These are phyloP conservation scores for Globisporangium acanthophoron DNA, from an alignment of 352 stramenopile genomes.

Conservation along the genomic window DNA sequence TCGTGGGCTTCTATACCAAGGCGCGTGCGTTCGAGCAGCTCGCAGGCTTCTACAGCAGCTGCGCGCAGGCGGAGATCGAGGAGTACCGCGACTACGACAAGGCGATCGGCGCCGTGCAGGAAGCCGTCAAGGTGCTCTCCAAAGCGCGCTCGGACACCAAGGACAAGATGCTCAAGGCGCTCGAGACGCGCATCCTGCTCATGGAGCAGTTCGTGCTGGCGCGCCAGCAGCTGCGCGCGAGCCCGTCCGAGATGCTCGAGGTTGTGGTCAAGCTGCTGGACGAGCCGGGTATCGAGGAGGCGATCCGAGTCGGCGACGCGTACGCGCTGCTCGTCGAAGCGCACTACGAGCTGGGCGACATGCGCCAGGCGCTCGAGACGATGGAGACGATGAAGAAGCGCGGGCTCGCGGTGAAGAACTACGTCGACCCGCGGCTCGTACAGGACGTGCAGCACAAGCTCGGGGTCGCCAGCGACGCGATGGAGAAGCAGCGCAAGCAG, in stretches of 20 bases:
- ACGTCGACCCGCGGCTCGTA: slow-evolving; percentile 65
- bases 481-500: slow-evolving; percentile 19
- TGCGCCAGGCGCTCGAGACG: slow-evolving; percentile 54
- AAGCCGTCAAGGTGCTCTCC: slow-evolving; percentile 82
- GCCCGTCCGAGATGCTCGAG: slow-evolving; percentile 61
- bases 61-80: slow-evolving; percentile 91
- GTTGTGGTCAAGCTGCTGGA: slow-evolving; percentile 82
- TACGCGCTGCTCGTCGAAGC: slow-evolving; percentile 85
- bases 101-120: slow-evolving; percentile 83
- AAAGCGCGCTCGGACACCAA: slow-evolving; percentile 74
- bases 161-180: slow-evolving; percentile 48
- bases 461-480: slow-evolving; percentile 13
- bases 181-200: slow-evolving; percentile 59
- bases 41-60: slow-evolving; percentile 88
- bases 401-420: slow-evolving; percentile 59
- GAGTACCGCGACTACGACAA: slow-evolving; percentile 95
- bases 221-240: slow-evolving; percentile 46
- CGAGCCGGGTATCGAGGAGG: slow-evolving; percentile 76
- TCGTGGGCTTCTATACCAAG: slow-evolving; percentile 94
- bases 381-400: slow-evolving; percentile 79
- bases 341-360: slow-evolving; percentile 62
- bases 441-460: slow-evolving; percentile 65
- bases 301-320: slow-evolving; percentile 86
- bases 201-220: slow-evolving; percentile 87
- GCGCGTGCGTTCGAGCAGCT: slow-evolving; percentile 91